Evolutionary conservation across 129 eudicot species (phyloP).

Genomic region (Flaveria robusta): DNA sequence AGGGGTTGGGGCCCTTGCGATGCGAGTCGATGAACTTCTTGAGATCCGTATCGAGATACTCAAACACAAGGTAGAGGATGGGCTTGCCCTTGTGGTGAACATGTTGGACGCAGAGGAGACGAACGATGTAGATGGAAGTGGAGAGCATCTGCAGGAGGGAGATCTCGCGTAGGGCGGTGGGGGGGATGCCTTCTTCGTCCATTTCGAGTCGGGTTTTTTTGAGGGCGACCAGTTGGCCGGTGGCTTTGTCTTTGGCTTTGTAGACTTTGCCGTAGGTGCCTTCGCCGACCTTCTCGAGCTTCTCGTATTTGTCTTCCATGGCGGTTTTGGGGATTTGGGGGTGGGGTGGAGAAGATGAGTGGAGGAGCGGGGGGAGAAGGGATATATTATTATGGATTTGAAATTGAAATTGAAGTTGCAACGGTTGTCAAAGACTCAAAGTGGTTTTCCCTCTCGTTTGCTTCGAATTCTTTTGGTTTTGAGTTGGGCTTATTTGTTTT

Average conservation of each 20-base stretch:
- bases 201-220: constrained; percentile 92
- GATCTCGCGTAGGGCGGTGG: constrained; percentile 92
- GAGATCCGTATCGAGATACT: constrained; percentile 89
- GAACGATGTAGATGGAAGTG: constrained; percentile 79
- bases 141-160: constrained; percentile 89
- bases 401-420: constrained; percentile 23
- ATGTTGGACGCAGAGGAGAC: constrained; percentile 84
- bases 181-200: constrained; percentile 99
- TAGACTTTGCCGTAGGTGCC: constrained; percentile 98
- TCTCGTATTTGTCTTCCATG: constrained; percentile 86
- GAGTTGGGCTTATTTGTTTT: constrained; percentile 14
- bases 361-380: not conserved
- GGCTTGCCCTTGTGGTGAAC: constrained; percentile 80
- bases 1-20: constrained; percentile 86
- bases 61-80: constrained; percentile 82
- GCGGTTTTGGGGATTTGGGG: constrained; percentile 7
- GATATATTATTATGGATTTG: not conserved
- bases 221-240: constrained; percentile 85
- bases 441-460: not conserved
- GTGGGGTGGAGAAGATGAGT: not conserved
- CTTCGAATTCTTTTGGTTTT: constrained; percentile 7
- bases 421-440: constrained; percentile 23
- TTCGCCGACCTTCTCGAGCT: constrained; percentile 95
- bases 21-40: constrained; percentile 81
- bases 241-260: constrained; percentile 90